Base-by-base conservation (phyloP, 2,329 filamentous ascomycete genomes). In the Tricladium varicosporioides region DNA sequence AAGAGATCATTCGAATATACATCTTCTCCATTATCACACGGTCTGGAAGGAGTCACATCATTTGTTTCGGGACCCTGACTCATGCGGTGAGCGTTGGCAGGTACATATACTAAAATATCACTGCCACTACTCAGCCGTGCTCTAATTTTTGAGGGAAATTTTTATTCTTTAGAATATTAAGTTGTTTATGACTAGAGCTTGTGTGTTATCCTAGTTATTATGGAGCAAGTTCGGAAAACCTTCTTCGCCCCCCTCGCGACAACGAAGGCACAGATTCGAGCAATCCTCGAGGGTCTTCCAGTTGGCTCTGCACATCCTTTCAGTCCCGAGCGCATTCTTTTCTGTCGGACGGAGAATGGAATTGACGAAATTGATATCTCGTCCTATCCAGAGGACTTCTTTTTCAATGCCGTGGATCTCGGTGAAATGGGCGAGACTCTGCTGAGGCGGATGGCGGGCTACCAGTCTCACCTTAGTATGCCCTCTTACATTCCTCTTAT, bases 321-420 rank as follows among this genome's bases (percentile, higher is more conserved):
- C 59, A 61, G 59, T 18, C 57, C 59, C 18, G 60, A 65, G 32
- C 54, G 55, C 11, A 48, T 63, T 10, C 59, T 67, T 5, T 49
- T 66, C 11, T 60, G 59, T 27, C 60, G 57, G 4, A 60, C 61
- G 1, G 56, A 59, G 5, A 52, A 48, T 18, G 49, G 56, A 3
- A 56, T 67, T 15, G 47, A 59, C 13, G 62, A 67, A 44, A 63
- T 66, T 33, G 64, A 68, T 43, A 65, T 68, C 42, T 65, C 63
- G 5, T 60, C 60, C 16, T 65, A 64, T 47, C 48, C 60, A n/a
- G 65, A 67, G 22, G 60, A 63, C 31, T 64, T 53, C 42, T 68
- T 68, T 48, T 66, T 64, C 57, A 67, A 65, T 47, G 65, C 65
- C 5, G 63, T 66, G 7, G 65, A 68, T 47, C 54, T 68, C 42